Conservation (phyloP, 495 filamentous ascomycete species). For the Neurospora terricola region DNA sequence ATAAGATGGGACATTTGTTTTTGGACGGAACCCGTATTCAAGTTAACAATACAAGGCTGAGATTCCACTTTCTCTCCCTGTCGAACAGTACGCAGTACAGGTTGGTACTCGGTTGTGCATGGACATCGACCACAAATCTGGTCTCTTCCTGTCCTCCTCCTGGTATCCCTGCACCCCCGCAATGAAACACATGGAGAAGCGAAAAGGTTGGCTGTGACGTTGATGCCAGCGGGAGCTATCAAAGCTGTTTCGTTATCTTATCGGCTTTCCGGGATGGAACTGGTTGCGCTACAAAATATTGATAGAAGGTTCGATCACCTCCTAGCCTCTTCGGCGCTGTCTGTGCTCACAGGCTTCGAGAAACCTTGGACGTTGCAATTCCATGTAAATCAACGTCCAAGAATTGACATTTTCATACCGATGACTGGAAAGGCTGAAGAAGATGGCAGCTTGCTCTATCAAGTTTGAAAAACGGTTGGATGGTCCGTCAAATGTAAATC, state of each 20-base stretch:
- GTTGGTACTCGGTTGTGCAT: not conserved
- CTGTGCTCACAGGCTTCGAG: not conserved
- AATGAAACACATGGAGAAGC: not conserved
- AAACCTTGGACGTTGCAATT: not conserved
- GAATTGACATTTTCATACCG: not conserved
- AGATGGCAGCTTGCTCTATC: not conserved
- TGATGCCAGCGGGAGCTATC: not conserved
- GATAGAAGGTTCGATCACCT: not conserved
- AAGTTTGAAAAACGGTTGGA: not conserved
- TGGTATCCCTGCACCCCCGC: not conserved
- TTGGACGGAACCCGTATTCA: not conserved
- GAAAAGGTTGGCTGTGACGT: not conserved
- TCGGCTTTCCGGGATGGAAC: not conserved
- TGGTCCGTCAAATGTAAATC: not conserved
- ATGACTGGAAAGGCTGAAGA: constrained; percentile 1
- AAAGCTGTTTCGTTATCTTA: not conserved
- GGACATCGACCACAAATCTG: not conserved
- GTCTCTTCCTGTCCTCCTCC: not conserved
- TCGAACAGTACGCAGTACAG: not conserved
- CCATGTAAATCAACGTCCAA: not conserved
- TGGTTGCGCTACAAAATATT: not conserved
- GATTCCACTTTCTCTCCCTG: not conserved
- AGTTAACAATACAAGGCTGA: not conserved
- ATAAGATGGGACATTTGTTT: not conserved
- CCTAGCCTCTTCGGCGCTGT: not conserved